Evolutionary conservation across 495 filamentous ascomycete species (phyloP).

Genomic region (Trichoderma virens): DNA sequence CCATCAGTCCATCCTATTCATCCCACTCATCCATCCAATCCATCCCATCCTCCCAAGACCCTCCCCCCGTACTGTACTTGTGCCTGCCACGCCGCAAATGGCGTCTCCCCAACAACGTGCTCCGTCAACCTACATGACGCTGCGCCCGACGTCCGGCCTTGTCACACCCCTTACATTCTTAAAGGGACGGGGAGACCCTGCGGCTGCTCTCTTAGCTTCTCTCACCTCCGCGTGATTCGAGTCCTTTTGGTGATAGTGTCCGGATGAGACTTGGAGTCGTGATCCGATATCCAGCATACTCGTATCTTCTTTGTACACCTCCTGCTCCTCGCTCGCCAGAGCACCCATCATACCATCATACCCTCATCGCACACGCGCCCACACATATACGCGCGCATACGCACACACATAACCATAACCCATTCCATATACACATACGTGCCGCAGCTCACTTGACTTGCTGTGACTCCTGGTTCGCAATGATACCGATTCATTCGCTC

Average conservation of each 20-base stretch:
- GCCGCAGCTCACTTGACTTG: background rate
- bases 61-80: background rate
- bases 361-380: background rate
- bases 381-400: background rate
- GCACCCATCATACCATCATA: background rate
- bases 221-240: conserved; percentile 3
- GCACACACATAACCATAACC: background rate
- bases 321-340: background rate
- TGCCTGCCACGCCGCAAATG: conserved; percentile 3
- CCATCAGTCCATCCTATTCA: background rate
- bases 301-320: background rate
- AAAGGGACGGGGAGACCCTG: conserved; percentile 8
- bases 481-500: conserved; percentile 6
- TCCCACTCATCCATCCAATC: background rate
- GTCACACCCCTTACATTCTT: conserved; percentile 8
- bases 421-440: background rate
- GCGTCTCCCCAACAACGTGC: conserved; percentile 9
- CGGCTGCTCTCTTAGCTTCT: conserved; percentile 6
- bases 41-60: conserved; percentile 7
- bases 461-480: background rate
- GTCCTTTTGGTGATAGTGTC: conserved; percentile 4
- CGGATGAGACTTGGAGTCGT: conserved; percentile 1
- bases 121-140: conserved; percentile 3
- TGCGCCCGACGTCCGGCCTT: conserved; percentile 5
- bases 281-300: background rate